Percentiles rank a stretch among this genome's conserved stretches.
Evolutionary conservation across 768 basidiomycete species (phyloP).

Genomic region (Macrolepiota fuliginosa): DNA sequence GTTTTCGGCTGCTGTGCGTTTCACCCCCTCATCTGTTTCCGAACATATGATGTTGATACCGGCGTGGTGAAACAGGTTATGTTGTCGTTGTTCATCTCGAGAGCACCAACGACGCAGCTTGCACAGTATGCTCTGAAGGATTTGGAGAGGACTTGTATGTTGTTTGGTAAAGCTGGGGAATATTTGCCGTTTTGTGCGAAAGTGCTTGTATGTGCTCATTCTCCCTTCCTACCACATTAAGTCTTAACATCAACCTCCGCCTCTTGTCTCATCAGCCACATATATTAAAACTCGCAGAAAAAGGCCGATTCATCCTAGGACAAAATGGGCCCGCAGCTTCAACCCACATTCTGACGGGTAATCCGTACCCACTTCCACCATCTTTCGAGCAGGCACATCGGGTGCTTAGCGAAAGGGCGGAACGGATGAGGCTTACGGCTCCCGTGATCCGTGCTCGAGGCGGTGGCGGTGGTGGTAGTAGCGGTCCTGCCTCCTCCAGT

Average conservation of each 20-base stretch:
- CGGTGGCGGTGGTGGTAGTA: neutral
- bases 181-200: slow-evolving; percentile 61
- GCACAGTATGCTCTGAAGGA: slow-evolving; percentile 60
- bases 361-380: slow-evolving; percentile 25
- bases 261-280: slow-evolving; percentile 38
- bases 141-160: slow-evolving; percentile 52
- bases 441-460: neutral
- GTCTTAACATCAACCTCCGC: neutral
- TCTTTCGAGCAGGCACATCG: slow-evolving; percentile 36
- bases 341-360: slow-evolving; percentile 11
- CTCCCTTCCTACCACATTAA: neutral
- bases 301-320: slow-evolving; percentile 29
- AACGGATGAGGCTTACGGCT: slow-evolving; percentile 23
- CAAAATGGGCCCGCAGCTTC: neutral
- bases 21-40: neutral
- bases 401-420: slow-evolving; percentile 30
- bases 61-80: slow-evolving; percentile 43
- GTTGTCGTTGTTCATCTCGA: slow-evolving; percentile 60
- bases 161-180: slow-evolving; percentile 56
- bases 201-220: slow-evolving; percentile 44
- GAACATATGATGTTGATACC: neutral
- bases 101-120: slow-evolving; percentile 56
- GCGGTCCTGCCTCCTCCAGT: neutral
- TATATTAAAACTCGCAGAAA: slow-evolving; percentile 53
- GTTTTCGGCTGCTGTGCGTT: slow-evolving; percentile 67